These are phyloP conservation scores for Blastocladiella britannica DNA, from an alignment of 192 early-diverging fungal species.

Conservation along the genomic window DNA sequence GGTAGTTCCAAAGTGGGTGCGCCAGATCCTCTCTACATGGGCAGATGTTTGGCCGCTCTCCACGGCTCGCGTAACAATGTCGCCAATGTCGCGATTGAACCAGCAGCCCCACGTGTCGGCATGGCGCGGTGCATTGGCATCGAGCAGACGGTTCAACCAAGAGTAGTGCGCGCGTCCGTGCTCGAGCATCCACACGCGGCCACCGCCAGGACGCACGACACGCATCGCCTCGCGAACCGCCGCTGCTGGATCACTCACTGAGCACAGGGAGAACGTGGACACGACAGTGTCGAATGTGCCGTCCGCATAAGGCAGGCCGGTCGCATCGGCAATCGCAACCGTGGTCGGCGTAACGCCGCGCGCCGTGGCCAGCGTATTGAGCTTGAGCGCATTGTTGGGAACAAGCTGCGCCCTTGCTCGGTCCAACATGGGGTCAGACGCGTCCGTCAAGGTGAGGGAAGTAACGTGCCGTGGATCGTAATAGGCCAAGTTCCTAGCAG, in stretches of 20 bases:
- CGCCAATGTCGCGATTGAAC: constrained; percentile 43
- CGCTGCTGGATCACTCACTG: constrained; percentile 25
- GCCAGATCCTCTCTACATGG: too few relatives aligned
- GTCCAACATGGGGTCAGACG: constrained; percentile 25
- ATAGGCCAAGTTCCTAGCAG: constrained; percentile 36
- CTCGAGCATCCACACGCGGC: constrained; percentile 36
- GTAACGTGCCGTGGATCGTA: constrained; percentile 20
- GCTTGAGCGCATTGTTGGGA: constrained; percentile 1
- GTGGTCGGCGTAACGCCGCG: constrained; percentile 5
- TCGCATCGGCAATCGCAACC: constrained; percentile 16
- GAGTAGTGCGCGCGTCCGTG: constrained; percentile 33
- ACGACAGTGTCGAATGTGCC: constrained; percentile 36
- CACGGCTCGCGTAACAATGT: too few relatives aligned
- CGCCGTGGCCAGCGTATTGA: constrained; percentile 8
- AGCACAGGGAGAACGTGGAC: constrained; percentile 47
- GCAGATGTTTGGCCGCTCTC: too few relatives aligned
- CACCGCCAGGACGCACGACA: constrained; percentile 16
- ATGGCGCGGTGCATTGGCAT: constrained; percentile 33
- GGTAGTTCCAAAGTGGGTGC: too few relatives aligned
- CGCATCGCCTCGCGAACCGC: constrained; percentile 23
- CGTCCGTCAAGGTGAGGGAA: constrained; percentile 28
- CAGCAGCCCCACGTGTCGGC: constrained; percentile 44
- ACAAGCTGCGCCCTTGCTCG: constrained; percentile 13
- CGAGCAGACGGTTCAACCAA: constrained; percentile 32
- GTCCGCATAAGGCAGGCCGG: constrained; percentile 7